Conservation (phyloP, 306 rosid genomes). For the Purshia tridentata region DNA sequence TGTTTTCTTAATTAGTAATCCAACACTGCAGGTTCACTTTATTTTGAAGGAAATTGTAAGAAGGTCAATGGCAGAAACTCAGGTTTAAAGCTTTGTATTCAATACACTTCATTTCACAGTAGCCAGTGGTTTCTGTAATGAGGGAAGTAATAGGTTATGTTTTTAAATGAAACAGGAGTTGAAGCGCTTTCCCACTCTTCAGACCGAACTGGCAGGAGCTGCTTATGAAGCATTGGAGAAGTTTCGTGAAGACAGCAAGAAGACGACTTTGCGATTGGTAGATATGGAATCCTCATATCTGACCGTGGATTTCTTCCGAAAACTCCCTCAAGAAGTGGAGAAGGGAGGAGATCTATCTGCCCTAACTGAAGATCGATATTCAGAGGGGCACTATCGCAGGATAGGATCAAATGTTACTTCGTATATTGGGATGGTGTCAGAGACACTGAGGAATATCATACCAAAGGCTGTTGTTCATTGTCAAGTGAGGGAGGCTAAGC, state of each 20-base stretch:
- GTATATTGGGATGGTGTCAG: slow-evolving; percentile 46
- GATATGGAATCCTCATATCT: slow-evolving; percentile 54
- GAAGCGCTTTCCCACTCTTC: slow-evolving; percentile 50
- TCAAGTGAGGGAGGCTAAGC: slow-evolving; percentile 58
- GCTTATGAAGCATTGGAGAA: slow-evolving; percentile 51
- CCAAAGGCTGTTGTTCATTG: slow-evolving; percentile 59
- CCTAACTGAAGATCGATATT: slow-evolving; percentile 31
- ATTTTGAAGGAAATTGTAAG: slow-evolving; percentile 51
- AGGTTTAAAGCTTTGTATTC: slow-evolving; percentile 29
- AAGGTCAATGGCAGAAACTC: slow-evolving; percentile 46
- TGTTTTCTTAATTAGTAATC: slow-evolving; percentile 9
- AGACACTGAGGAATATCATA: slow-evolving; percentile 43
- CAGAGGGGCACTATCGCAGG: slow-evolving; percentile 40
- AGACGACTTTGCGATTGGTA: slow-evolving; percentile 45
- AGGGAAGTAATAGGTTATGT: slow-evolving; percentile 1
- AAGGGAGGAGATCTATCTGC: slow-evolving; percentile 30
- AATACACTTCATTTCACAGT: slow-evolving; percentile 8
- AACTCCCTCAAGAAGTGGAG: slow-evolving; percentile 40
- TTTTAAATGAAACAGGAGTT: slow-evolving; percentile 45
- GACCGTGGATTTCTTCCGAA: slow-evolving; percentile 50
- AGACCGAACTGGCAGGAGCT: slow-evolving; percentile 41
- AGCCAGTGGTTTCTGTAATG: not conserved
- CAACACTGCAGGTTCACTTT: slow-evolving; percentile 43
- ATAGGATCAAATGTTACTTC: slow-evolving; percentile 48
- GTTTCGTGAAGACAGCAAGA: slow-evolving; percentile 49